Percentiles rank a stretch among this genome's conserved stretches.
These are phyloP conservation scores for Neopestalotiopsis sp. DNA, from an alignment of 2,329 filamentous ascomycete species.

Conservation along the genomic window DNA sequence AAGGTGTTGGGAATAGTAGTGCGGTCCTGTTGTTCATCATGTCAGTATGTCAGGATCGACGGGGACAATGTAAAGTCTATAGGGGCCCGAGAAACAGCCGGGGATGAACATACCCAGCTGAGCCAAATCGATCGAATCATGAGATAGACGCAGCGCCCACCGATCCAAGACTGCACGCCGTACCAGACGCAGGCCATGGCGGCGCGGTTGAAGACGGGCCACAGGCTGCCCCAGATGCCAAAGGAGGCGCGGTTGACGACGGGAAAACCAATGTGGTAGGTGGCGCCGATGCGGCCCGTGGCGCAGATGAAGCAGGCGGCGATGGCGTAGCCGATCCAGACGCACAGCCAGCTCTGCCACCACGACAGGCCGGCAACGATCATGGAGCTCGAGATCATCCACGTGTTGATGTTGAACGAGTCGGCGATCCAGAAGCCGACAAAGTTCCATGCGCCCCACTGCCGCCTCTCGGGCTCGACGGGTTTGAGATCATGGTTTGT, in stretches of 20 bases:
- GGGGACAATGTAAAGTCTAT: background rate
- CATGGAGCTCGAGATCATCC: constrained; percentile 91
- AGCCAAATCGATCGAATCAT: constrained; percentile 90
- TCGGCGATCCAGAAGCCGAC: constrained; percentile 88
- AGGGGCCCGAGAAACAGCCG: background rate
- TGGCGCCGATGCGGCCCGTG: constrained; percentile 83
- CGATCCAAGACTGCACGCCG: constrained; percentile 84
- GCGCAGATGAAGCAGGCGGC: constrained; percentile 75
- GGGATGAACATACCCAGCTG: constrained; percentile 54
- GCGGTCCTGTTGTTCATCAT: constrained; percentile 40
- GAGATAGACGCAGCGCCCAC: constrained; percentile 81
- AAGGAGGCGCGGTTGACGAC: constrained; percentile 80
- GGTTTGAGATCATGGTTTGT: constrained; percentile 82
- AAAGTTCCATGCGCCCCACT: constrained; percentile 89
- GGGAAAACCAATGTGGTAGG: constrained; percentile 89
- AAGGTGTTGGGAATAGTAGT: constrained; percentile 71
- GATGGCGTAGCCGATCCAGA: constrained; percentile 85
- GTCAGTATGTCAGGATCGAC: background rate
- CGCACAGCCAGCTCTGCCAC: constrained; percentile 92
- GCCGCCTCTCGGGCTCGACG: constrained; percentile 78
- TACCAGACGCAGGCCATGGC: constrained; percentile 90
- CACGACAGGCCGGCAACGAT: constrained; percentile 79
- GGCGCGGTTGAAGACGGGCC: constrained; percentile 89
- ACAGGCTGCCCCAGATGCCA: constrained; percentile 86
- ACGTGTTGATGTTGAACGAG: constrained; percentile 88